Base-by-base conservation (phyloP, 768 basidiomycete species). In the Rickenella mellea region DNA sequence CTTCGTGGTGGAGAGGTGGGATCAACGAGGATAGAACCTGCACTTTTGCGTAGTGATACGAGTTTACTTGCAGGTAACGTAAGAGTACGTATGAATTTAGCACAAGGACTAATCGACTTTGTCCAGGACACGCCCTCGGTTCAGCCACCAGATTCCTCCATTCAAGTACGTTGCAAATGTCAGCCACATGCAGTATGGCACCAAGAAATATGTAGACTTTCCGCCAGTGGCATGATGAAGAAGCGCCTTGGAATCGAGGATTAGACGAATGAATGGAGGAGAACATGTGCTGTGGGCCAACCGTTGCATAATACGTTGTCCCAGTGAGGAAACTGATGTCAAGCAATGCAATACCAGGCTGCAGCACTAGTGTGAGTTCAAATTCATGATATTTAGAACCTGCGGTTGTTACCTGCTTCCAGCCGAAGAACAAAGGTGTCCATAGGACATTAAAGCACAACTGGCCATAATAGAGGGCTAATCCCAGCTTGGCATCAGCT, bases 101-200 rank as follows among this genome's bases (percentile, higher is more conserved):
- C 24, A 36, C n/a, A n/a, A n/a, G n/a, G n/a, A n/a, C 19, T 11
- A 39, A 26, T 44, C 41, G 17, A 17, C 11, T 8, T 22, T 44
- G 12, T 27, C 30, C 41, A 14, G 42, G 15, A n/a, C 7, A 6
- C 14, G 25, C 10, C 21, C 50, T 27, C 55, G 58, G 51, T 77
- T 79, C 51, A 75, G 56, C 63, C 68, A 77, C 68, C 76, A 77
- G 36, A 73, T 68, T 1, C 76, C 78, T n/a, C 65, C 76, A 54
- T 81, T 83, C 29, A 84, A 64, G 60, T 83, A 84, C 8, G 78
- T 77, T 8, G 75, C 79, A 51, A 72, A 82, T 5, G 68, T 65
- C 27, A 80, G 57, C 80, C 80, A 84, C 6, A 68, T 73, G 47
- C 78, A 78, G 58, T 82, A 83, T 2, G 80, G 80, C 22, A 73